A percentile compares a stretch with the other conserved stretches of the same genome.
phyloP scores from a whole-genome alignment of 768 basidiomycete genomes.

The Paxillus rubicundulus region DNA sequence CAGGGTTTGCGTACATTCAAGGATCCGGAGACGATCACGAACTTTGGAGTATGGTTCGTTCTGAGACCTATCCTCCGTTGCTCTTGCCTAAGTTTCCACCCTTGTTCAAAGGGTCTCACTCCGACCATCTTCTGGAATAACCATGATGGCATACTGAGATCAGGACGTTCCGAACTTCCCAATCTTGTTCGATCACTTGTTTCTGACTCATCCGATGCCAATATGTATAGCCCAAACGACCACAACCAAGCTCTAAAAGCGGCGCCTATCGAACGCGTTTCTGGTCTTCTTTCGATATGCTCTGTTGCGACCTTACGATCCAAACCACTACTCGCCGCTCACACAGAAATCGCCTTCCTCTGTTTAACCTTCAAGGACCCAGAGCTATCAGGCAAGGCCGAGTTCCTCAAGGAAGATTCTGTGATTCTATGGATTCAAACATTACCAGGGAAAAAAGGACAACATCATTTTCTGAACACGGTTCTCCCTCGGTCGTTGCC shows the following conservation, averaged over 20 bases:
- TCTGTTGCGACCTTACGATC: constrained; percentile 27
- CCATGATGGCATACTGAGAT: constrained; percentile 44
- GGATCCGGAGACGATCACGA: constrained; percentile 97
- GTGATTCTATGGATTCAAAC: constrained; percentile 25
- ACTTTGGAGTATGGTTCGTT: constrained; percentile 73
- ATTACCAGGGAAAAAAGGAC: constrained; percentile 52
- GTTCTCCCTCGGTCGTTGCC: constrained; percentile 48
- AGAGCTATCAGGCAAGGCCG: neutral
- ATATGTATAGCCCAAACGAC: neutral
- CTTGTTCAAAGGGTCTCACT: constrained; percentile 62
- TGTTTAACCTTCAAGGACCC: constrained; percentile 11
- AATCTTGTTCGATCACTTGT: constrained; percentile 19
- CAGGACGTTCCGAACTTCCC: constrained; percentile 49
- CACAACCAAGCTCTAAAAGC: neutral
- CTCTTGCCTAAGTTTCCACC: neutral
- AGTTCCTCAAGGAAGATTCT: neutral
- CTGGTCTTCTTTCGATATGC: constrained; percentile 43
- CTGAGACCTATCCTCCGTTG: constrained; percentile 1
- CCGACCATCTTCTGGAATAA: constrained; percentile 71
- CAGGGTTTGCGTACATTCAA: constrained; percentile 86
- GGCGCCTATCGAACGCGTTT: constrained; percentile 26
- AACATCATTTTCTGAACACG: constrained; percentile 44
- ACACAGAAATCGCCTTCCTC: constrained; percentile 13
- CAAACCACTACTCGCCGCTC: neutral
- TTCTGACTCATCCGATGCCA: neutral